phyloP scores from a whole-genome alignment of 352 stramenopile genomes.

The Globisporangium spiculum region DNA sequence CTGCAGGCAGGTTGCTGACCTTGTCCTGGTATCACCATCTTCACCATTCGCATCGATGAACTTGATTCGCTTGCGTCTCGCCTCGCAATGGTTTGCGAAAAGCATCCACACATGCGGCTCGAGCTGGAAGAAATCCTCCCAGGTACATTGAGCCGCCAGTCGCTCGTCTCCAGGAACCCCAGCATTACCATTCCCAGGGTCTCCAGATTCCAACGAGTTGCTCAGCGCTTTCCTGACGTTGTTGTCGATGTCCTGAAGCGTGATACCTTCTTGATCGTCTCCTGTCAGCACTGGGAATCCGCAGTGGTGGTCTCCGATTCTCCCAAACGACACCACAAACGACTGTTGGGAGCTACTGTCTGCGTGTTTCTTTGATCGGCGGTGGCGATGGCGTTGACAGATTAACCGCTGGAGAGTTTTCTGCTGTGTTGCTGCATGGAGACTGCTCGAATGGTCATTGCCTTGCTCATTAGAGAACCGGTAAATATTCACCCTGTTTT shows the following conservation, averaged over 20 bases:
- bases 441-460: background rate
- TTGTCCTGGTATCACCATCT: background rate
- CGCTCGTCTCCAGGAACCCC: background rate
- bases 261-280: background rate
- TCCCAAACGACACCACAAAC: slow-evolving; percentile 28
- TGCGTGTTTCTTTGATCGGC: background rate
- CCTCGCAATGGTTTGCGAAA: slow-evolving; percentile 17
- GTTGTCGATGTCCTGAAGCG: slow-evolving; percentile 5
- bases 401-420: slow-evolving; percentile 9
- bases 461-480: background rate
- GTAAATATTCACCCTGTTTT: slow-evolving; percentile 4
- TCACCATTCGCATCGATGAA: background rate
- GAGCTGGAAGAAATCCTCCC: slow-evolving; percentile 26
- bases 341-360: background rate
- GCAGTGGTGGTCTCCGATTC: slow-evolving; percentile 26
- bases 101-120: slow-evolving; percentile 29
- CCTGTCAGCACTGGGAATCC: slow-evolving; percentile 22
- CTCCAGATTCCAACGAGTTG: background rate
- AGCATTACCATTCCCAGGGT: background rate
- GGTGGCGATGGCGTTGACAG: background rate
- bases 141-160: slow-evolving; percentile 17
- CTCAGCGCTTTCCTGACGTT: background rate
- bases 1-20: background rate
- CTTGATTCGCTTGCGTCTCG: slow-evolving; percentile 14
- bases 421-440: background rate